Evolutionary conservation across 371 early-diverging fungal genomes (phyloP).

Genomic region (Syncephalastrum monosporum): DNA sequence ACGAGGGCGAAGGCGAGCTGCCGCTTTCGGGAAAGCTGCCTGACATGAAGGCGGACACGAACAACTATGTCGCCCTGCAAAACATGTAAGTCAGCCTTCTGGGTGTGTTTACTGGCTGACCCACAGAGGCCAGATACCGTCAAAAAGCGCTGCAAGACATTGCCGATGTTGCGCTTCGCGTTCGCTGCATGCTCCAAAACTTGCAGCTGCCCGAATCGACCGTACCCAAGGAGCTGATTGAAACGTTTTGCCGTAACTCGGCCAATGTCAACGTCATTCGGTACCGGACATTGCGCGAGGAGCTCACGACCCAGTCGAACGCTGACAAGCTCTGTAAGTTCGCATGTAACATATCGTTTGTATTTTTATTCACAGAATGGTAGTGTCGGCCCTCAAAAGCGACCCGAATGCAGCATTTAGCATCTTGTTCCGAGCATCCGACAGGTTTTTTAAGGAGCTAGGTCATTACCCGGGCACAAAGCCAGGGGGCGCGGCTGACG

Average conservation of each 20-base stretch:
- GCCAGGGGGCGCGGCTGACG: slow-evolving; percentile 27
- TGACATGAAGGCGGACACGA: slow-evolving; percentile 96
- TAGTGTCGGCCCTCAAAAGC: slow-evolving; percentile 59
- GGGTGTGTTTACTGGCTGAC: background rate
- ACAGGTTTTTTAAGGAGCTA: slow-evolving; percentile 60
- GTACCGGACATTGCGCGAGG: slow-evolving; percentile 60
- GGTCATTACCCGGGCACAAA: slow-evolving; percentile 48
- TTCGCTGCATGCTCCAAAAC: slow-evolving; percentile 47
- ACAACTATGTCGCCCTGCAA: slow-evolving; percentile 80
- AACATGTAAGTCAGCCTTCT: slow-evolving; percentile 55
- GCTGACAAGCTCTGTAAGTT: slow-evolving; percentile 51
- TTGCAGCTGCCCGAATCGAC: slow-evolving; percentile 47
- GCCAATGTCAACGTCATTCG: slow-evolving; percentile 64
- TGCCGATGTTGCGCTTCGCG: slow-evolving; percentile 50
- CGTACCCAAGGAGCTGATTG: slow-evolving; percentile 72
- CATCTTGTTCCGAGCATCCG: slow-evolving; percentile 74
- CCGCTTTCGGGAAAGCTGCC: slow-evolving; percentile 89
- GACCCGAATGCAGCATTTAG: slow-evolving; percentile 62
- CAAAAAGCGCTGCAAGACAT: slow-evolving; percentile 78
- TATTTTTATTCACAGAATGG: background rate
- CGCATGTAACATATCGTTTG: background rate
- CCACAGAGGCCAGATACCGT: slow-evolving; percentile 58
- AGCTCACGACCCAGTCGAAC: slow-evolving; percentile 41
- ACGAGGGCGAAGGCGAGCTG: slow-evolving; percentile 72
- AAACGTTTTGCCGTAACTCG: slow-evolving; percentile 85